Evolutionary conservation across 2,329 filamentous ascomycete species (phyloP), one percentile per base, ranked within the genome.

Genomic region (Fusarium praegraminearum): DNA sequence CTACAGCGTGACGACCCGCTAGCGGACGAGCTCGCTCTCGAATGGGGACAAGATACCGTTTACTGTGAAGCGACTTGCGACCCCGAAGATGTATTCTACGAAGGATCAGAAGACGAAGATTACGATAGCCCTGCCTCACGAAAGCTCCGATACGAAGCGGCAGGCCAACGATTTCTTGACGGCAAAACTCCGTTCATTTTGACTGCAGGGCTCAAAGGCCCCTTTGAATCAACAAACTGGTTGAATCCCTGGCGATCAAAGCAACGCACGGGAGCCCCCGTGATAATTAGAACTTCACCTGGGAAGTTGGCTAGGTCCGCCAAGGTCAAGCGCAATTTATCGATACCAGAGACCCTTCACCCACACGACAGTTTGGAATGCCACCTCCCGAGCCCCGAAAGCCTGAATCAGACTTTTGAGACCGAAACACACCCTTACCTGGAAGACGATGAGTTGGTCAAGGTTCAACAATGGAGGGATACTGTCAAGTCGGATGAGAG

Each of bases 141-240:
- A 75, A 83, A 83, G 28, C 77, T 81, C 24, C 83, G 87, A 62
- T 88, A 90, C 62, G 89, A 92, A 75, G 78, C 81, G 1, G 85
- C 90, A 15, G 90, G 87, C 2, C 79, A 83, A 33, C 82, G 83
- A 35, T 92, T 86, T 70, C 79, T 92, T 38, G 78, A 82, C 9
- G 91, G 90, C 1, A 79, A 83, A 32, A 75, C 83, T 3, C 84
- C 90, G 0, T 73, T 85, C 26, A 81, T 94, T 4, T 76, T 89
- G 5, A 90, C 91, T 15, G 86, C 90, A 9, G 78, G 80, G 8
- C 80, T 93, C 5, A 83, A 80, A 62, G 91, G 90, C 1, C 91
- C 90, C 0, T 91, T 92, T 68, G 82, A 84, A 24, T 41, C 57
- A 33, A 73, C 75, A 8, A 71, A 75, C 40, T 79, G 77, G 78